These are phyloP conservation scores for Pseudocercospora macadamiae DNA, from an alignment of 2,329 filamentous ascomycete species.

Conservation along the genomic window DNA sequence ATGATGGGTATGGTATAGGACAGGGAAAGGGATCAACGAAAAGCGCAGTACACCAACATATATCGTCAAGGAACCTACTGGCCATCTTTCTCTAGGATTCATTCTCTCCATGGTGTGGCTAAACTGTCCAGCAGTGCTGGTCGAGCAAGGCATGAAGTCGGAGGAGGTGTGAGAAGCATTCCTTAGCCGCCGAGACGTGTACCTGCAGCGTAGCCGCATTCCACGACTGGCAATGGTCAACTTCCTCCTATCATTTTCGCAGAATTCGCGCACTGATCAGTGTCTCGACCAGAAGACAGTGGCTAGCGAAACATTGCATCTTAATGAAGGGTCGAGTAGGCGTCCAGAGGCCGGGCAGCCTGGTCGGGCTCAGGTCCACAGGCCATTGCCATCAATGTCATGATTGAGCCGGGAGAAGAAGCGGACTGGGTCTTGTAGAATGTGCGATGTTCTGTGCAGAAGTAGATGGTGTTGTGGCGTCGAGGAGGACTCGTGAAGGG, in stretches of 20 bases:
- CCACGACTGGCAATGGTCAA: constrained; percentile 12
- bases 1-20: constrained; percentile 15
- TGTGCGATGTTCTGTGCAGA: no score
- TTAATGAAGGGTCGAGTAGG: background rate
- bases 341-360: background rate
- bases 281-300: background rate
- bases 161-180: constrained; percentile 22
- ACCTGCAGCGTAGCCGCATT: constrained; percentile 17
- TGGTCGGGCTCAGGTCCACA: background rate
- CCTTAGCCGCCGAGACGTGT: constrained; percentile 11
- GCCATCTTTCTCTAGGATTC: constrained; percentile 17
- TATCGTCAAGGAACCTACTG: constrained; percentile 8
- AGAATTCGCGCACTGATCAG: background rate
- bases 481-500: no score
- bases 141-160: constrained; percentile 11
- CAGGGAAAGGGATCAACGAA: constrained; percentile 5
- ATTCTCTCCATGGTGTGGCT: constrained; percentile 13
- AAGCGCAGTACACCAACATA: constrained; percentile 15
- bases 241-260: background rate
- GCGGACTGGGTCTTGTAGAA: no score
- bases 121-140: constrained; percentile 13
- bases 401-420: no score
- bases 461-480: no score
- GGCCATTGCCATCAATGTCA: no score
- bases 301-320: constrained; percentile 4